Evolutionary conservation across 345 rosid genomes (phyloP).

Genomic region (Noccaea caerulescens): DNA sequence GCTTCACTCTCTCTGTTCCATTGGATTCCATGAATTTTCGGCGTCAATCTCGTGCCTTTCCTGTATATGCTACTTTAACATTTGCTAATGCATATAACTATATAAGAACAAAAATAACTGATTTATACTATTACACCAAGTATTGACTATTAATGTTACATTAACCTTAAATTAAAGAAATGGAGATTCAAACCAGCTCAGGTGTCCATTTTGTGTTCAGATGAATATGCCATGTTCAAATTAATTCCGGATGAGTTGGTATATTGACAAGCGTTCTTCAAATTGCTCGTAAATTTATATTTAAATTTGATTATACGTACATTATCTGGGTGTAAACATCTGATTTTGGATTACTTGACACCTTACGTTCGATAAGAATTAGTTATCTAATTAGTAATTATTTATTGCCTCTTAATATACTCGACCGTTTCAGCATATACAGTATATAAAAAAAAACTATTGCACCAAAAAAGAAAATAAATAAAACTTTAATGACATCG

Average conservation of each 20-base stretch:
- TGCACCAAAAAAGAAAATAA: not conserved
- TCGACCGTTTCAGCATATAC: not conserved
- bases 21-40: conserved; percentile 37
- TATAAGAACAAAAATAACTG: not conserved
- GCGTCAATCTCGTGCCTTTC: conserved; percentile 40
- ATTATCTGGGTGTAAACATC: not conserved
- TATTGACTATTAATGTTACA: conserved; percentile 9
- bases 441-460: no score
- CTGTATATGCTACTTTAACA: conserved; percentile 11
- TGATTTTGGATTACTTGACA: not conserved
- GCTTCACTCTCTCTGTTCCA: conserved; percentile 35
- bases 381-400: not conserved
- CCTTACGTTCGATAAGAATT: not conserved
- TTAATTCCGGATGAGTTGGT: not conserved
- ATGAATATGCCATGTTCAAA: not conserved
- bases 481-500: not conserved
- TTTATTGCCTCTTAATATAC: not conserved
- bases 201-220: not conserved
- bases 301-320: not conserved
- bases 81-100: conserved; percentile 10
- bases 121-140: not conserved
- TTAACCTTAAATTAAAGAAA: not conserved
- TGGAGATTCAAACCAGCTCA: conserved; percentile 1
- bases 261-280: not conserved
- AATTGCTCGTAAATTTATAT: not conserved